phyloP scores from a whole-genome alignment of 352 stramenopile genomes.

The Pythium phragmitis region DNA sequence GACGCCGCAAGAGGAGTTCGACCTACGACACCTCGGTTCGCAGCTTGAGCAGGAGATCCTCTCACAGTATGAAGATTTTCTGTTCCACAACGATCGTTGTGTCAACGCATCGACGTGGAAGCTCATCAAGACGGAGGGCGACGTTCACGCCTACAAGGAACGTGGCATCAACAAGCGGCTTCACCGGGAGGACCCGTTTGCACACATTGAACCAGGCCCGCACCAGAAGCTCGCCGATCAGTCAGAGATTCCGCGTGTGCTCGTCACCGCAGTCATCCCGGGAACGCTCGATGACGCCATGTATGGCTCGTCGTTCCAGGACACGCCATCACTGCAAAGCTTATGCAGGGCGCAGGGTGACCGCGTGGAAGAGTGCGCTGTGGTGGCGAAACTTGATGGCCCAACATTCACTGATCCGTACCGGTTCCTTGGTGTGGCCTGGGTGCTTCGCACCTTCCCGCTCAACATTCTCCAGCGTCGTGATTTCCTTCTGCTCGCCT shows the following conservation, averaged over 20 bases:
- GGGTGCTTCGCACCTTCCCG: conserved; percentile 20
- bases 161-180: background rate
- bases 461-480: conserved; percentile 46
- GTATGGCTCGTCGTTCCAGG: conserved; percentile 29
- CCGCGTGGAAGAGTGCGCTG: conserved; percentile 26
- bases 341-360: conserved; percentile 26
- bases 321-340: conserved; percentile 22
- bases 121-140: conserved; percentile 15
- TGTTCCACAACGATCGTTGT: conserved; percentile 25
- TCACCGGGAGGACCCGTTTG: no score
- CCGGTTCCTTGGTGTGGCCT: conserved; percentile 39
- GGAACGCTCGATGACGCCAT: conserved; percentile 55
- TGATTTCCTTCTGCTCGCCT: conserved; percentile 26
- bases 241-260: conserved; percentile 21
- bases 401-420: conserved; percentile 31
- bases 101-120: conserved; percentile 42
- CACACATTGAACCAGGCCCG: background rate
- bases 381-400: conserved; percentile 31
- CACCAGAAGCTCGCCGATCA: conserved; percentile 6
- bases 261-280: conserved; percentile 34
- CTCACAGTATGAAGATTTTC: conserved; percentile 38
- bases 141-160: conserved; percentile 36
- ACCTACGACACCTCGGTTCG: conserved; percentile 32
- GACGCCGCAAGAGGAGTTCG: conserved; percentile 33
- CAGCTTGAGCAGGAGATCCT: conserved; percentile 34